Conservation (phyloP, 1,284 basidiomycete species). For the Agaricales sp. region DNA sequence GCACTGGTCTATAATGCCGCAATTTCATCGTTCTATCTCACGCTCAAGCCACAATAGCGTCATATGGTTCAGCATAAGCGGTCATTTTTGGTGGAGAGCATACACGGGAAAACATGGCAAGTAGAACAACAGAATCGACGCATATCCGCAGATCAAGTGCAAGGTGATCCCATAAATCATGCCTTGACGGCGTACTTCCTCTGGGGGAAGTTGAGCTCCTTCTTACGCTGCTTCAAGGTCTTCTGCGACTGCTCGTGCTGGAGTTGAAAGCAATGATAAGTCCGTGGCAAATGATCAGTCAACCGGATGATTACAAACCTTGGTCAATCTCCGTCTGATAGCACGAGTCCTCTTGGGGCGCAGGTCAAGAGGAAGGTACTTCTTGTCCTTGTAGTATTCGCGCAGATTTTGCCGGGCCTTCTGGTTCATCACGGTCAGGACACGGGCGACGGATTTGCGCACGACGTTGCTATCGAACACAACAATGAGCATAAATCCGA, state of each 20-base stretch:
- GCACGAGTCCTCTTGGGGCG: slow-evolving; percentile 98
- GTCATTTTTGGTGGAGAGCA: slow-evolving; percentile 16
- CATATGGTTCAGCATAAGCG: not conserved
- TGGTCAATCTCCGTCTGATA: slow-evolving; percentile 91
- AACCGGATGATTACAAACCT: slow-evolving; percentile 38
- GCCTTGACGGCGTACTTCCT: slow-evolving; percentile 83
- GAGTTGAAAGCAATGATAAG: slow-evolving; percentile 7
- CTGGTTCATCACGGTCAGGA: slow-evolving; percentile 97
- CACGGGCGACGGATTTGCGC: slow-evolving; percentile 98
- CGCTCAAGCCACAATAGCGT: not conserved
- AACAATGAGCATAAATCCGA: slow-evolving; percentile 9
- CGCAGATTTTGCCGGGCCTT: slow-evolving; percentile 96
- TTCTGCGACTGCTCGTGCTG: slow-evolving; percentile 76
- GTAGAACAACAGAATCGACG: slow-evolving; percentile 15
- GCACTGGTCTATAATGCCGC: no score
- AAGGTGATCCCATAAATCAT: slow-evolving; percentile 29
- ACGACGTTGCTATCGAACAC: slow-evolving; percentile 68
- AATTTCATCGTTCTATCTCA: no score
- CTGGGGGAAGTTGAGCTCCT: slow-evolving; percentile 85
- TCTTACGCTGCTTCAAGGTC: slow-evolving; percentile 90
- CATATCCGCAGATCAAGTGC: slow-evolving; percentile 7
- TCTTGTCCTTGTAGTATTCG: slow-evolving; percentile 98
- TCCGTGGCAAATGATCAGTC: slow-evolving; percentile 7
- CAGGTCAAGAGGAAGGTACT: slow-evolving; percentile 95
- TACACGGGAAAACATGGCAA: slow-evolving; percentile 21